Evolutionary conservation across 2,329 filamentous ascomycete genomes (phyloP).

Genomic region (Arthrinium puccinioides): DNA sequence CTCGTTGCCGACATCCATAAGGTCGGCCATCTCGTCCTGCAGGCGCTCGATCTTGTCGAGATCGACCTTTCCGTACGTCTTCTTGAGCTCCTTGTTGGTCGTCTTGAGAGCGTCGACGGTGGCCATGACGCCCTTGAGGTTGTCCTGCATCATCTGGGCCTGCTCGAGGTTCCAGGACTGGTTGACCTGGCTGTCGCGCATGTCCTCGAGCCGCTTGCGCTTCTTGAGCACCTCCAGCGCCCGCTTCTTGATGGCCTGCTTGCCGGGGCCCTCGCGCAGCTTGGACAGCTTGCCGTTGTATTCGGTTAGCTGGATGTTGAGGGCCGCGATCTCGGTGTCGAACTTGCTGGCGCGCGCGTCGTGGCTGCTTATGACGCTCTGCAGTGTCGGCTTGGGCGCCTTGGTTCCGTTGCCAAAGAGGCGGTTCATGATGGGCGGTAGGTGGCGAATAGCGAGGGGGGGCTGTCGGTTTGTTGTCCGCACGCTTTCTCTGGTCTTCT

Average conservation of each 20-base stretch:
- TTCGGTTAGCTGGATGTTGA: slow-evolving; percentile 75
- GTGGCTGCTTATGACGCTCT: slow-evolving; percentile 65
- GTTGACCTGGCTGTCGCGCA: slow-evolving; percentile 86
- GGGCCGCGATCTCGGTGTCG: slow-evolving; percentile 36
- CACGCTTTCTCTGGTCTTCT: too few relatives aligned
- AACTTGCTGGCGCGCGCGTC: slow-evolving; percentile 44
- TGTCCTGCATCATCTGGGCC: slow-evolving; percentile 96
- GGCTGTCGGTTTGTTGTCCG: too few relatives aligned
- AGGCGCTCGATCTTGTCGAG: slow-evolving; percentile 95
- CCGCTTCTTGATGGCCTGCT: slow-evolving; percentile 87
- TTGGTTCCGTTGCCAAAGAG: slow-evolving; percentile 86
- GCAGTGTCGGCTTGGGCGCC: slow-evolving; percentile 78
- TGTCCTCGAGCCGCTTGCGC: slow-evolving; percentile 87
- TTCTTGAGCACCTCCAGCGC: slow-evolving; percentile 90
- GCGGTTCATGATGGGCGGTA: slow-evolving; percentile 75
- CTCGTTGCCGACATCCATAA: slow-evolving; percentile 96
- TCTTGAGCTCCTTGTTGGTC: slow-evolving; percentile 84
- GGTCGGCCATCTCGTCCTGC: slow-evolving; percentile 98
- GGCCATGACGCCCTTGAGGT: slow-evolving; percentile 96
- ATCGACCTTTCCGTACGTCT: slow-evolving; percentile 95
- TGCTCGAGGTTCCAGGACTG: slow-evolving; percentile 99
- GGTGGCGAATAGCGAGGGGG: too few relatives aligned
- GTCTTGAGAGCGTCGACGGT: slow-evolving; percentile 97
- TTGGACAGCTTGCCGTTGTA: slow-evolving; percentile 52
- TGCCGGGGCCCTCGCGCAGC: slow-evolving; percentile 93